Conservation (phyloP, 495 filamentous ascomycete genomes). For the Baudoinia panamericana region DNA sequence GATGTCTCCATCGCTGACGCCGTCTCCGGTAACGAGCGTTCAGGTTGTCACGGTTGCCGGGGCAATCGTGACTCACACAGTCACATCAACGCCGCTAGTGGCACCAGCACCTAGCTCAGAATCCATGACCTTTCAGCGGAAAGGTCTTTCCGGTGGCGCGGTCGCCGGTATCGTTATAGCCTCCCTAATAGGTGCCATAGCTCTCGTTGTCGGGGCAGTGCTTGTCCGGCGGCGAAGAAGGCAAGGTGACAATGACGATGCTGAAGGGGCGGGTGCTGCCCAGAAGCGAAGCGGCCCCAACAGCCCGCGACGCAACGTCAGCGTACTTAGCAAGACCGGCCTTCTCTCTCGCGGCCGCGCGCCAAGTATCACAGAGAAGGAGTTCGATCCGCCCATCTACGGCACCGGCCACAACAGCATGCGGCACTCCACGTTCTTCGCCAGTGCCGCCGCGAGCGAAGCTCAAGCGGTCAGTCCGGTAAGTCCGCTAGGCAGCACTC, state of each 20-base stretch:
- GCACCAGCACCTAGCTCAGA: background rate
- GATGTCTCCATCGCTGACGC: background rate
- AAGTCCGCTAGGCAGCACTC: constrained; percentile 13
- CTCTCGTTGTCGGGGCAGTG: constrained; percentile 8
- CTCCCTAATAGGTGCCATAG: constrained; percentile 8
- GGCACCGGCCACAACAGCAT: constrained; percentile 11
- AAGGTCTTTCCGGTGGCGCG: constrained; percentile 14
- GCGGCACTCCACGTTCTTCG: constrained; percentile 16
- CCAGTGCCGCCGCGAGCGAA: background rate
- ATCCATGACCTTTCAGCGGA: background rate
- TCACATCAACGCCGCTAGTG: constrained; percentile 12
- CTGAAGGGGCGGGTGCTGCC: background rate
- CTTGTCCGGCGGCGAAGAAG: constrained; percentile 13
- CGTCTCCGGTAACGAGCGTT: constrained; percentile 6
- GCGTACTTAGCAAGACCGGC: constrained; percentile 21
- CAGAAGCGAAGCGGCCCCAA: too few relatives aligned
- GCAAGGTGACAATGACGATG: constrained; percentile 1
- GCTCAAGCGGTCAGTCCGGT: constrained; percentile 8
- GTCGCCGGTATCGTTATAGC: constrained; percentile 19
- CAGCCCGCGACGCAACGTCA: constrained; percentile 10
- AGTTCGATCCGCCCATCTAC: background rate
- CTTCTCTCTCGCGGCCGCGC: constrained; percentile 12
- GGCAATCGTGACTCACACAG: constrained; percentile 14
- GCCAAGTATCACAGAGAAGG: constrained; percentile 4
- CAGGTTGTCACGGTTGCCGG: constrained; percentile 12